phyloP scores from a whole-genome alignment of 106 monocot species.

The Dendrobium huoshanense region DNA sequence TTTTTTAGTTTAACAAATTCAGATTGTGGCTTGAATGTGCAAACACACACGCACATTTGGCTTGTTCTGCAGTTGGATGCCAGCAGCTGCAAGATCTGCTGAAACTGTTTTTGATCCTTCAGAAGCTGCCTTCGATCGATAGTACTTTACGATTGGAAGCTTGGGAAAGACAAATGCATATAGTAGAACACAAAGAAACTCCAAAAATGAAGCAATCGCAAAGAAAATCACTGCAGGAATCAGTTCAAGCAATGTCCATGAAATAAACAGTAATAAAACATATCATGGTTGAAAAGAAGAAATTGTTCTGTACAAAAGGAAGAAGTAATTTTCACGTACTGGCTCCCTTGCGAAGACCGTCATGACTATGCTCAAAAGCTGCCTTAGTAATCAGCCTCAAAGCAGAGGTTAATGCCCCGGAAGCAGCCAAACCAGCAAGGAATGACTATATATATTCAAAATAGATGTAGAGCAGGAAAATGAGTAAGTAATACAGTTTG shows the following conservation, averaged over 20 bases:
- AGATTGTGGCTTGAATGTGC: not conserved
- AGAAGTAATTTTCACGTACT: slow-evolving; percentile 17
- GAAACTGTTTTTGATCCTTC: slow-evolving; percentile 30
- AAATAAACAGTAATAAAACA: not conserved
- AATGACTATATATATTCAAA: slow-evolving; percentile 29
- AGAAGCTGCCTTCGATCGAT: slow-evolving; percentile 20
- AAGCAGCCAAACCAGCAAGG: slow-evolving; percentile 50
- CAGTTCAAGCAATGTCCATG: not conserved
- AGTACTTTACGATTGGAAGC: slow-evolving; percentile 31
- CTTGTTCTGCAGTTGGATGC: slow-evolving; percentile 16
- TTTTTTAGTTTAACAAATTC: slow-evolving; percentile 3
- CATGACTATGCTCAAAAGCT: slow-evolving; percentile 29
- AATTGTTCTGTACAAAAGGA: not conserved
- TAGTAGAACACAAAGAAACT: slow-evolving; percentile 40
- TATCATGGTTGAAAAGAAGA: not conserved
- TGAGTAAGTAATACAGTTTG: not conserved
- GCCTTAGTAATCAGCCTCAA: slow-evolving; percentile 47
- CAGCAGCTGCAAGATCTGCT: slow-evolving; percentile 49
- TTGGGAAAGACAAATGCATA: slow-evolving; percentile 47
- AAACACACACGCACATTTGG: not conserved
- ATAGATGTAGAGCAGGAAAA: not conserved
- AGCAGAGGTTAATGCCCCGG: slow-evolving; percentile 46
- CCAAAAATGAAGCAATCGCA: slow-evolving; percentile 24
- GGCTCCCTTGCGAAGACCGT: slow-evolving; percentile 61
- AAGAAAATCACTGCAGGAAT: slow-evolving; percentile 23